Conservation (phyloP, 1,284 basidiomycete species). For the Tylopilus orsonianus region DNA sequence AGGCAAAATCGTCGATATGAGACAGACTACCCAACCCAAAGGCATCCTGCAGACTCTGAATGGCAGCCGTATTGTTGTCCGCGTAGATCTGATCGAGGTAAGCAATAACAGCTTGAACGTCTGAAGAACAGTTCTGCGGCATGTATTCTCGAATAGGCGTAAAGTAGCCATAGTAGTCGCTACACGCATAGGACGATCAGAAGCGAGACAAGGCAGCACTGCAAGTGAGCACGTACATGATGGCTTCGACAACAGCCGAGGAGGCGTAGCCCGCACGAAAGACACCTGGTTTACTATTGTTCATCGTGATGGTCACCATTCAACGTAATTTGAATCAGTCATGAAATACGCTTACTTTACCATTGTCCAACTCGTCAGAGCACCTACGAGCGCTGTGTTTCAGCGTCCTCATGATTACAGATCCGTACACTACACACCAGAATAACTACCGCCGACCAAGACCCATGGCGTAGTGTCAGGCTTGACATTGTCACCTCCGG, state of each 20-base stretch:
- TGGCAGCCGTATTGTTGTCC: conserved; percentile 42
- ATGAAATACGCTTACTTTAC: conserved; percentile 49
- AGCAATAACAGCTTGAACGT: conserved; percentile 63
- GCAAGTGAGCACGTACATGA: conserved; percentile 39
- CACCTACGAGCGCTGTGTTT: conserved; percentile 30
- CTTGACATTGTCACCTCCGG: conserved; percentile 55
- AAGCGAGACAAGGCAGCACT: not conserved
- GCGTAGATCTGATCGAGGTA: conserved; percentile 61
- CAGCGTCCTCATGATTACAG: not conserved
- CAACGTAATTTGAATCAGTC: not conserved
- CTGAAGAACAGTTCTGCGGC: conserved; percentile 72
- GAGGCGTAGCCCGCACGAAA: conserved; percentile 72
- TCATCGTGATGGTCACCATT: conserved; percentile 1
- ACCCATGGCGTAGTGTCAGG: conserved; percentile 67
- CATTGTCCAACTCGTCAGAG: conserved; percentile 70
- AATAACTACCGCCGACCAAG: conserved; percentile 69
- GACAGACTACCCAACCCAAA: conserved; percentile 59
- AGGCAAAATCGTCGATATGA: conserved; percentile 67
- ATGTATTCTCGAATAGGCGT: conserved; percentile 67
- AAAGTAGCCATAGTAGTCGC: conserved; percentile 71
- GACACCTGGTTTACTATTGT: conserved; percentile 59
- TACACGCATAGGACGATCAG: conserved; percentile 22
- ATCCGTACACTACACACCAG: conserved; percentile 37
- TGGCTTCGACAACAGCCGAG: conserved; percentile 70
- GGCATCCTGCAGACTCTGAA: conserved; percentile 50